Base-by-base conservation (phyloP, 371 early-diverging fungal genomes). In the Rhizopus arrhizus region DNA sequence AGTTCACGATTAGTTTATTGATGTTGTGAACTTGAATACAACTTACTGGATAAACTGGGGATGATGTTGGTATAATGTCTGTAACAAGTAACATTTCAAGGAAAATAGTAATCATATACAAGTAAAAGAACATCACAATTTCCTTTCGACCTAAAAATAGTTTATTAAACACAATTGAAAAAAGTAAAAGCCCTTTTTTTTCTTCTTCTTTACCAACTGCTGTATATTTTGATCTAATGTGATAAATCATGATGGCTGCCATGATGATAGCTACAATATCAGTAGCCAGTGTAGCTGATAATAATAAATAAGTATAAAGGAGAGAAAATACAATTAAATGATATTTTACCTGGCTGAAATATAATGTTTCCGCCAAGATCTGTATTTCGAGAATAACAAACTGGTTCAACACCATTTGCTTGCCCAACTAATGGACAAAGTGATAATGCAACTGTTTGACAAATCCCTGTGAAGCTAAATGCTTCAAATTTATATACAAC, bases 231-330 rank as follows among this genome's bases (percentile, higher is more conserved):
- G 91, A 88, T 68, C 91, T 90, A 70, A 98, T 91, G 72, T 97
- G 96, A 69, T 89, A 91, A 70, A 98, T 95, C 97, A 98, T 98
- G 72, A 96, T 95, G 33, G 87, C 82, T 8, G 97, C 91, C 98
- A 98, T 98, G 64, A 95, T 72, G 61, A 98, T 82, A 29, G 97
- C 93, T 56, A 95, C 86, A 56, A 97, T 72, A 73, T 96, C 90
- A 59, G 95, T 90, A 34, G 96, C 89, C 28, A 96, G 70, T 38
- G 92, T 89, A 8, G 93, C 90, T 89, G 4, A 56, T 34, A 36
- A 45, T 45, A 40, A 28, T 13, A 36, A 35, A 55, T 32, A 45
- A 51, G 35, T n/a, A 52, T 29, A 58, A 63, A n/a, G 16, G 7
- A 38, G 13, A 34, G n/a, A 15, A 2, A 31, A 13, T 34, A 40